Percentiles rank a stretch among this genome's conserved stretches.
Evolutionary conservation across 2,329 filamentous ascomycete species (phyloP).

Genomic region (Paecilomyces formosus): DNA sequence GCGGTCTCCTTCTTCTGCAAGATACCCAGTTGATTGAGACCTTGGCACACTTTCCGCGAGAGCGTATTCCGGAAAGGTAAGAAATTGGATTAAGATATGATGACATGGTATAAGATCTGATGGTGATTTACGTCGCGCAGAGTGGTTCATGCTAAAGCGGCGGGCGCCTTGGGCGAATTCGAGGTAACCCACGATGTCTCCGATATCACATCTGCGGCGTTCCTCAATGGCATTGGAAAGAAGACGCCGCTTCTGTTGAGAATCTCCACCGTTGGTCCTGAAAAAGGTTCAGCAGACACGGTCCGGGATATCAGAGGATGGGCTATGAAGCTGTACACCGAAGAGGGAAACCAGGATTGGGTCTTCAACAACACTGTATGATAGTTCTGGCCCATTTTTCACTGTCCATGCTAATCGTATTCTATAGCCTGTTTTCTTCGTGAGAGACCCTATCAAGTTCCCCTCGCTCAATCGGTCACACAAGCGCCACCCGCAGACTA

Average conservation of each 20-base stretch:
- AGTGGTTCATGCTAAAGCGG: slow-evolving; percentile 49
- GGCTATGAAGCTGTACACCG: slow-evolving; percentile 44
- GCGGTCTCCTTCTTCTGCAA: slow-evolving; percentile 42
- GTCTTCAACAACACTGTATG: slow-evolving; percentile 7
- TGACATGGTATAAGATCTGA: no score
- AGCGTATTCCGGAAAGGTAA: slow-evolving; percentile 53
- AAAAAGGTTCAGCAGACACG: slow-evolving; percentile 43
- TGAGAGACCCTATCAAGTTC: slow-evolving; percentile 62
- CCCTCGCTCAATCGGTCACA: slow-evolving; percentile 64
- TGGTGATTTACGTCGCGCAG: not conserved
- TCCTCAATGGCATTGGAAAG: slow-evolving; percentile 48
- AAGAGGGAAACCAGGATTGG: slow-evolving; percentile 35
- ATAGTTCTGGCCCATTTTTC: not conserved
- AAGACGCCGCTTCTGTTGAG: slow-evolving; percentile 44
- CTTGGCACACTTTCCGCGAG: slow-evolving; percentile 54
- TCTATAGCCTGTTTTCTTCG: slow-evolving; percentile 56
- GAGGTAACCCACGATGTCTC: slow-evolving; percentile 53
- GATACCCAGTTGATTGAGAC: slow-evolving; percentile 58
- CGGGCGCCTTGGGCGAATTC: slow-evolving; percentile 51
- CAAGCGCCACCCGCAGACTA: slow-evolving; percentile 47
- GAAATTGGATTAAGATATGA: no score
- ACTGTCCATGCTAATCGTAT: not conserved
- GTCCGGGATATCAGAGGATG: slow-evolving; percentile 43
- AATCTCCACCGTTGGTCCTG: slow-evolving; percentile 40
- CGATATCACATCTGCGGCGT: slow-evolving; percentile 48